phyloP scores from a whole-genome alignment of 345 rosid species.

The Streptanthus diversifolius region DNA sequence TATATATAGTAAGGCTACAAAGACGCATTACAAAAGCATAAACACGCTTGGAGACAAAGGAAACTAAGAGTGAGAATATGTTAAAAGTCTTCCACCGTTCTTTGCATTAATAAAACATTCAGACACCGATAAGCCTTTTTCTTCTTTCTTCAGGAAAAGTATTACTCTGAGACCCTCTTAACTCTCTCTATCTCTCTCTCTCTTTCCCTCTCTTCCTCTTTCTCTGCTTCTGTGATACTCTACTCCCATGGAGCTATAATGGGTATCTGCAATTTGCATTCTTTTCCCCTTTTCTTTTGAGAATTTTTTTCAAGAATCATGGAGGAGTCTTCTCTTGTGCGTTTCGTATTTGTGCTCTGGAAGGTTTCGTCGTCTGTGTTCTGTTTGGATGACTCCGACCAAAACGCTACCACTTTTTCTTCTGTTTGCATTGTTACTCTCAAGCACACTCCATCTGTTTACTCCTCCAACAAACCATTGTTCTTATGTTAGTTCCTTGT shows the following conservation, averaged over 20 bases:
- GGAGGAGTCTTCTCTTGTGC: conserved; percentile 19
- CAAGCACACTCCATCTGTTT: conserved; percentile 55
- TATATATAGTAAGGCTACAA: neutral
- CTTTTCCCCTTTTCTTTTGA: conserved; percentile 23
- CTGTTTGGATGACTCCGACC: conserved; percentile 35
- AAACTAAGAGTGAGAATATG: conserved; percentile 29
- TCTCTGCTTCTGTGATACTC: conserved; percentile 13
- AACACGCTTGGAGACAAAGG: conserved; percentile 27
- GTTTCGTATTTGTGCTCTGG: conserved; percentile 31
- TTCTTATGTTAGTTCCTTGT: too few species aligned
- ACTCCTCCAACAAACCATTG: conserved; percentile 28
- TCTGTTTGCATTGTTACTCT: conserved; percentile 81
- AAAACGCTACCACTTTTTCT: conserved; percentile 40
- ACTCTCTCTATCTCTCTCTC: conserved; percentile 1
- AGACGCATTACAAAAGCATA: conserved; percentile 23
- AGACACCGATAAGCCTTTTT: conserved; percentile 22
- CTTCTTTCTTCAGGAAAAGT: conserved; percentile 20
- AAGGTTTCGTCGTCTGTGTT: conserved; percentile 33
- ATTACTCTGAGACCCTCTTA: conserved; percentile 22
- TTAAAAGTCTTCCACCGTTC: conserved; percentile 31
- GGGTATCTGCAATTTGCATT: conserved; percentile 26
- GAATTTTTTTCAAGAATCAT: conserved; percentile 23
- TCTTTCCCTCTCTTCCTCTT: neutral
- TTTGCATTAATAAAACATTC: conserved; percentile 28
- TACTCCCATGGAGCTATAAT: conserved; percentile 36